phyloP scores from a whole-genome alignment of 2,329 filamentous ascomycete species.

The Ascochyta clinopodiicola region DNA sequence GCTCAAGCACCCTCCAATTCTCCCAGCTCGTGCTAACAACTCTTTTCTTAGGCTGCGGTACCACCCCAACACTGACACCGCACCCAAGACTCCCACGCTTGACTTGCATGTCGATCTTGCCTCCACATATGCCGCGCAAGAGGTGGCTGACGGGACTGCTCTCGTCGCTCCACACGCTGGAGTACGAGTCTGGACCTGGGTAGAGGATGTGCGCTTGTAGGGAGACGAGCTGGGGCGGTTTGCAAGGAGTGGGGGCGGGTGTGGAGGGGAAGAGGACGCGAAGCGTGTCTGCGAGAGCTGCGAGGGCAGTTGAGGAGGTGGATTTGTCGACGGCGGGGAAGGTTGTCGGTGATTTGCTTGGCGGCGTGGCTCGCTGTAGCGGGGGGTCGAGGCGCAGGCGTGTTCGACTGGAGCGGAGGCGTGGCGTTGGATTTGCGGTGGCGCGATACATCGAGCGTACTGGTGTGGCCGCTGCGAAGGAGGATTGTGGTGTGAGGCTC shows the following conservation, averaged over 20 bases:
- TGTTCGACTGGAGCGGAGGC: slow-evolving; percentile 19
- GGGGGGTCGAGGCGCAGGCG: slow-evolving; percentile 27
- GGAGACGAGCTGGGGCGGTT: slow-evolving; percentile 24
- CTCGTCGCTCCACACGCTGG: slow-evolving; percentile 49
- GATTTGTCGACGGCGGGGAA: slow-evolving; percentile 25
- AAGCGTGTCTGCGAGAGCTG: slow-evolving; percentile 43
- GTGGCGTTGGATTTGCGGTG: slow-evolving; percentile 5
- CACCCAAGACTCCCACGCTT: slow-evolving; percentile 24
- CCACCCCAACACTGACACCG: slow-evolving; percentile 21
- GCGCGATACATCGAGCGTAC: slow-evolving; percentile 4
- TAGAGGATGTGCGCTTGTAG: slow-evolving; percentile 52
- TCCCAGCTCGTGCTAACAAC: slow-evolving; percentile 36
- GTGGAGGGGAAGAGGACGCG: slow-evolving; percentile 37
- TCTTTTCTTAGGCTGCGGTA: slow-evolving; percentile 23
- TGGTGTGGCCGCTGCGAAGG: slow-evolving; percentile 19
- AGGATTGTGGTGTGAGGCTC: slow-evolving; percentile 22
- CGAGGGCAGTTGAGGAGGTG: slow-evolving; percentile 27
- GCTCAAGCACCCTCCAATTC: slow-evolving; percentile 25
- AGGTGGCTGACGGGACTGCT: slow-evolving; percentile 46
- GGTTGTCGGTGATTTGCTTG: neutral
- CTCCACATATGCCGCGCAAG: slow-evolving; percentile 47
- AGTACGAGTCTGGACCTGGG: slow-evolving; percentile 47
- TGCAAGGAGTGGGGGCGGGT: slow-evolving; percentile 1
- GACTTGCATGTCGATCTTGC: slow-evolving; percentile 42
- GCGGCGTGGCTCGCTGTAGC: neutral